These are phyloP conservation scores for Marchantia paleacea DNA, from an alignment of 225 moss, liverwort and hornwort species.

Conservation along the genomic window DNA sequence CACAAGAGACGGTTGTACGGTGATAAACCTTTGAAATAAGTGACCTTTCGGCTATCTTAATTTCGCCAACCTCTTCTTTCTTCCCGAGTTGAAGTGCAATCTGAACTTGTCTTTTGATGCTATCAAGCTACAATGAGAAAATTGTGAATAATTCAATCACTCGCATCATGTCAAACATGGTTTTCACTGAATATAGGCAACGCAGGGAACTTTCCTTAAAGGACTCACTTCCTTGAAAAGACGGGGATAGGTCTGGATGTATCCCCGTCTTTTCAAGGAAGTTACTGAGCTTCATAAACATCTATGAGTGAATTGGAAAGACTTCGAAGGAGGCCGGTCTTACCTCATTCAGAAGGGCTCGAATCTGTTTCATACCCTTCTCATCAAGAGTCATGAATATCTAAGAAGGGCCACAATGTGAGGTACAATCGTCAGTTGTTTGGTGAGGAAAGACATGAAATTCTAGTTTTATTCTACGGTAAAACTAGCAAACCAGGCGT, in stretches of 20 bases:
- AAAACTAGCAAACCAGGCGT: not conserved
- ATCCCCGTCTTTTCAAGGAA: too few relatives aligned
- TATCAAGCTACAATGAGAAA: constrained; percentile 52
- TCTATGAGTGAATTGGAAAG: not conserved
- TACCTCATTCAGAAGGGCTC: constrained; percentile 69
- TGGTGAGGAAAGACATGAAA: too few relatives aligned
- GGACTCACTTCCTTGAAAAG: not conserved
- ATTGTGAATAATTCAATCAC: not conserved
- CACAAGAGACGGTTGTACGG: not conserved
- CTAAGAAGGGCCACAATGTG: constrained; percentile 29
- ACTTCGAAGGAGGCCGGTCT: not conserved
- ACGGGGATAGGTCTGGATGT: too few relatives aligned
- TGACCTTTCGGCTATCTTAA: constrained; percentile 76
- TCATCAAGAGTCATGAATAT: constrained; percentile 85
- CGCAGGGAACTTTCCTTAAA: too few relatives aligned
- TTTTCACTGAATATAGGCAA: not conserved
- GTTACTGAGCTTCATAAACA: not conserved
- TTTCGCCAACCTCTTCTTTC: constrained; percentile 53
- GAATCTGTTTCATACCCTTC: constrained; percentile 64
- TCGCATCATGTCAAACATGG: not conserved
- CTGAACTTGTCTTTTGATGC: constrained; percentile 54
- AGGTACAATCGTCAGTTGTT: not conserved
- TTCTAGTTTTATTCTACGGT: too few relatives aligned
- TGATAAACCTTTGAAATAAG: constrained; percentile 72
- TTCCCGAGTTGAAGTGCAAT: constrained; percentile 29